Percentiles rank a stretch among this genome's conserved stretches.
Conservation (phyloP, 2,329 filamentous ascomycete species). For the Fusarium sp. region DNA sequence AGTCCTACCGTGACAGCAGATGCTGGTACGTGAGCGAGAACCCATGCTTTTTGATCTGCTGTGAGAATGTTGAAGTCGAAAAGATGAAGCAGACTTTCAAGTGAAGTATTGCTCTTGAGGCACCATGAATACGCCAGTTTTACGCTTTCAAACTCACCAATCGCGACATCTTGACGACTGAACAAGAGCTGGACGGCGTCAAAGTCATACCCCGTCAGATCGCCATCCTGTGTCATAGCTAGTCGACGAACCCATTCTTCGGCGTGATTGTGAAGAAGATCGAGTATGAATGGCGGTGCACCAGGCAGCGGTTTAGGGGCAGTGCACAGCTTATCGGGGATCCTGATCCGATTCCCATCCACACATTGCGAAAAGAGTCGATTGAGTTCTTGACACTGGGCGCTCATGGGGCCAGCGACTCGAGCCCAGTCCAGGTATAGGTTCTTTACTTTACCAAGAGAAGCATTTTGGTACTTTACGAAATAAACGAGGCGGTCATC, state of each 20-base stretch:
- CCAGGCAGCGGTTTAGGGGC: background rate
- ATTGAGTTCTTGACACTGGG: conserved; percentile 4
- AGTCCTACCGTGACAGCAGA: fast-evolving
- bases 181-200: background rate
- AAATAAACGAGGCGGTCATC: background rate
- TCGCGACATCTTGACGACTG: background rate
- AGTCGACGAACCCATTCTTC: background rate
- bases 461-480: background rate
- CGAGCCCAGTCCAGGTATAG: conserved; percentile 7
- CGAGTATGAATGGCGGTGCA: background rate
- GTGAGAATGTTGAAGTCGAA: conserved; percentile 4
- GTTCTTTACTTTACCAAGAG: background rate
- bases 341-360: background rate
- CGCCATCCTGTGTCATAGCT: fast-evolving
- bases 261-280: background rate
- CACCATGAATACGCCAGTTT: background rate
- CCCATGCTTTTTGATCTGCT: background rate
- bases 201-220: background rate
- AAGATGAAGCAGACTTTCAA: background rate
- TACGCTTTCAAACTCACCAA: background rate
- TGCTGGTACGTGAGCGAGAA: background rate
- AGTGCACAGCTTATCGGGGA: background rate
- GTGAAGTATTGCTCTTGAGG: fast-evolving
- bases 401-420: background rate
- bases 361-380: conserved; percentile 12